Evolutionary conservation across 768 basidiomycete species (phyloP), one percentile per base, ranked within the genome.

Genomic region (Mycena capillaripes): DNA sequence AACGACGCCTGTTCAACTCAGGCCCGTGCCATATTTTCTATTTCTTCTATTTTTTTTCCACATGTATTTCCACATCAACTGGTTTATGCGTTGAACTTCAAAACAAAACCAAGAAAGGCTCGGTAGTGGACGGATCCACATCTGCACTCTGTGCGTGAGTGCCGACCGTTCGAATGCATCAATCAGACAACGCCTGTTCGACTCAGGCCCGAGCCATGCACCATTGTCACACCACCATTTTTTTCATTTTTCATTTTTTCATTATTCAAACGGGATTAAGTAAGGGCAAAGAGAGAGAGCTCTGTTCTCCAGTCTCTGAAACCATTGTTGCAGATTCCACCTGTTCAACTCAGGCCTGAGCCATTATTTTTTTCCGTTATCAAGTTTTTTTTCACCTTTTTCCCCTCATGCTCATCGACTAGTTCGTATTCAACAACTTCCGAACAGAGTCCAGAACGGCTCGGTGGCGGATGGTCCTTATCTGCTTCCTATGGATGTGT

Each of bases 161-260:
- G 19, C 27, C 3, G 4, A n/a, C 32, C 7, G 42, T 21, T 56
- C 11, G n/a, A 0, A 10, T 6, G 12, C 34, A 10, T 55, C 5
- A 38, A 44, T 55, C 55, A 32, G 65, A 56, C 19, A 19, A 3
- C 3, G 66, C 66, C 57, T 67, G 66, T 67, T 67, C 66, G 32
- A 67, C 55, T 67, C 66, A 67, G 44, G 66, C 55, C 66, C 19
- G 57, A 68, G 66, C 66, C 66, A 38, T 60, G 11, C n/a, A 17
- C 16, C 34, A 9, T 4, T 14, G 2, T 7, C 21, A 8, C 12
- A 23, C 3, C 8, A 9, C n/a, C 29, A 25, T 64, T 53, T 52
- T 53, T 52, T 9, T 30, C 11, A 21, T 25, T 46, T 23, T 30
- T 62, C n/a, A 16, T 17, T 4, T 46, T 17, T 17, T 46, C 17